phyloP scores from a whole-genome alignment of 305 asterid species.

The Salvia sclarea region DNA sequence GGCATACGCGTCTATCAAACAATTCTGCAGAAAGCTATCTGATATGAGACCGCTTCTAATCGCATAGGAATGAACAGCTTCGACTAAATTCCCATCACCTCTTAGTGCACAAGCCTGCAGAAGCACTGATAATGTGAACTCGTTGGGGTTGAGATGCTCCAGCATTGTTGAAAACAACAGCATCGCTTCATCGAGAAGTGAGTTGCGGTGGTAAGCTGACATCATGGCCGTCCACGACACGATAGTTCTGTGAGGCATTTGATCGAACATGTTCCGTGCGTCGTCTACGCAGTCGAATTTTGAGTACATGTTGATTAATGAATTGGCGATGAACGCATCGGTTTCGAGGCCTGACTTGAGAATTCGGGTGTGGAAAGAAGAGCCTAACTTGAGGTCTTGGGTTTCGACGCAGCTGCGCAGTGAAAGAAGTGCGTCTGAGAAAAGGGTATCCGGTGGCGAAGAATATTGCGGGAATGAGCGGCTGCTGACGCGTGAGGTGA shows the following conservation, averaged over 20 bases:
- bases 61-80: constrained; percentile 36
- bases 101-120: constrained; percentile 41
- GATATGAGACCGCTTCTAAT: constrained; percentile 30
- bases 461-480: background rate
- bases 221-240: constrained; percentile 56
- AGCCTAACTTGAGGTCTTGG: constrained; percentile 36
- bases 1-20: constrained; percentile 46
- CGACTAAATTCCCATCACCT: constrained; percentile 34
- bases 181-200: constrained; percentile 31
- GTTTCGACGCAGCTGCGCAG: constrained; percentile 38
- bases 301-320: constrained; percentile 34
- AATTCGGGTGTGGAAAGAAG: constrained; percentile 39
- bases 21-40: constrained; percentile 43
- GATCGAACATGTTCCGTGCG: constrained; percentile 44
- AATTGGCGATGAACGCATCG: constrained; percentile 43
- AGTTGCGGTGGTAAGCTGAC: constrained; percentile 36
- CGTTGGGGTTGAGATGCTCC: constrained; percentile 49
- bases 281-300: constrained; percentile 33
- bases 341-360: constrained; percentile 37
- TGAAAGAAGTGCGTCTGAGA: constrained; percentile 38
- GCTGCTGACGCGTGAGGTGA: constrained; percentile 7
- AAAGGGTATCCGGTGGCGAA: constrained; percentile 23
- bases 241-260: constrained; percentile 48
- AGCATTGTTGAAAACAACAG: constrained; percentile 37
- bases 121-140: constrained; percentile 42